These are phyloP conservation scores for Rickenella mellea DNA, from an alignment of 768 basidiomycete species.

Conservation along the genomic window DNA sequence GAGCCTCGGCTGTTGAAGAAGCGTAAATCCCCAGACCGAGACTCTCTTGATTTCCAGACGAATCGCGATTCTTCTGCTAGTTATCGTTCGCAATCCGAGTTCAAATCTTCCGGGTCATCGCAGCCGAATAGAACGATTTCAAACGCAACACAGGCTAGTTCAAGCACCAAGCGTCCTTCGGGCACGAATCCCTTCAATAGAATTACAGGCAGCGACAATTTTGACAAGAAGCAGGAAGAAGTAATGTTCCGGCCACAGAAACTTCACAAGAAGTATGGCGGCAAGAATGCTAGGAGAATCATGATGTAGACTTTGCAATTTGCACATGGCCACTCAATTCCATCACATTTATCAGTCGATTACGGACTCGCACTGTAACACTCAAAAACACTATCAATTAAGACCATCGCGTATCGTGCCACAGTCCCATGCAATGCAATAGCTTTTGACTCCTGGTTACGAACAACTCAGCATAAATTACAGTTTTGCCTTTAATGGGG, in stretches of 20 bases:
- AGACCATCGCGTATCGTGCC: too few relatives aligned
- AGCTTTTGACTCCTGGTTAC: too few relatives aligned
- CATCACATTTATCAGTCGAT: too few relatives aligned
- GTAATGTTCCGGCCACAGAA: slow-evolving; percentile 14
- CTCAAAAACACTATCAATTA: too few relatives aligned
- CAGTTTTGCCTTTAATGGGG: slow-evolving; percentile 39
- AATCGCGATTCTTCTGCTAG: slow-evolving; percentile 16
- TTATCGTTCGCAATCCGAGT: slow-evolving; percentile 5
- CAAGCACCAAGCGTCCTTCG: slow-evolving; percentile 22
- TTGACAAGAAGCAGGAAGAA: slow-evolving; percentile 18
- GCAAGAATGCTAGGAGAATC: too few relatives aligned
- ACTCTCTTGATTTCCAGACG: slow-evolving; percentile 18
- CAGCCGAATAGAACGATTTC: slow-evolving; percentile 7
- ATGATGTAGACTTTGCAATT: slow-evolving; percentile 23
- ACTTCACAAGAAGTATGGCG: slow-evolving; percentile 23
- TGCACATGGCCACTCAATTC: too few relatives aligned
- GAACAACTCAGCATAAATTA: slow-evolving; percentile 28
- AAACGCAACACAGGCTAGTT: too few relatives aligned
- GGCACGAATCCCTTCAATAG: slow-evolving; percentile 27
- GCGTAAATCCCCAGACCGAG: slow-evolving; percentile 29
- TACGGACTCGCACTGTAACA: too few relatives aligned
- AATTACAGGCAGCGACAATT: slow-evolving; percentile 24
- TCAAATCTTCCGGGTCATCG: background rate
- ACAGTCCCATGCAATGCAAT: too few relatives aligned
- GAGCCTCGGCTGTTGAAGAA: slow-evolving; percentile 21